Base-by-base conservation (phyloP, 305 asterid genomes). In the Solanum hybrid region DNA sequence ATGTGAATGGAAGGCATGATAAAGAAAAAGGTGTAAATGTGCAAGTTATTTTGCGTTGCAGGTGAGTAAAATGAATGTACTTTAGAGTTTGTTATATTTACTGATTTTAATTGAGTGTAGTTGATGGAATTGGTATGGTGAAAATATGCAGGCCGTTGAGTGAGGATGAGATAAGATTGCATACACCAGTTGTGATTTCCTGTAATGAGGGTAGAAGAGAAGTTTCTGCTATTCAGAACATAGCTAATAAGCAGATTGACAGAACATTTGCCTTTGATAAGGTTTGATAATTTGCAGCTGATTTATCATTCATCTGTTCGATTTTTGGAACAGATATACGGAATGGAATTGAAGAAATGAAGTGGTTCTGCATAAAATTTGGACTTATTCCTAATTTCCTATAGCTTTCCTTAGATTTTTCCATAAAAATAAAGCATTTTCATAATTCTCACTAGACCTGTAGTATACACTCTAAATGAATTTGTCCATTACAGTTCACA, bases 241-340 rank as follows among this genome's bases (percentile, higher is more conserved):
- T 98, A 91, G 99, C 99, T 73, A 98, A 98, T 93, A 98, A 98
- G 97, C 99, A 97, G 95, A 98, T 96, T 92, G 99, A 98, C 92
- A 93, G 98, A 92, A 96, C 99, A 76, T 98, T 98, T 91, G 91
- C 92, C 41, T 98, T 98, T 92, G 99, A 98, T 91, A 98, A 96
- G 99, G 99, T 97, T 51, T 31, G 73, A 17, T 78, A 6, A 75
- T 90, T 78, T 34, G 10, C 31, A 57, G 73, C 77, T 85, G 77
- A 85, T 85, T 51, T 31, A 61, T 31, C 77, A 57, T 57, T 57
- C 72, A 57, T 85, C 45, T 85, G 45, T 38, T 81, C 1, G 4
- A 15, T 38, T 39, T 65, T 26, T 7, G n/a, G 34, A 80, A n/a
- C 20, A 11, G 86, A 79, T 79, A n/a, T 79, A 79, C 32, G 4